phyloP scores from a whole-genome alignment of 257 asterid genomes.

The Solanum paucissectum region DNA sequence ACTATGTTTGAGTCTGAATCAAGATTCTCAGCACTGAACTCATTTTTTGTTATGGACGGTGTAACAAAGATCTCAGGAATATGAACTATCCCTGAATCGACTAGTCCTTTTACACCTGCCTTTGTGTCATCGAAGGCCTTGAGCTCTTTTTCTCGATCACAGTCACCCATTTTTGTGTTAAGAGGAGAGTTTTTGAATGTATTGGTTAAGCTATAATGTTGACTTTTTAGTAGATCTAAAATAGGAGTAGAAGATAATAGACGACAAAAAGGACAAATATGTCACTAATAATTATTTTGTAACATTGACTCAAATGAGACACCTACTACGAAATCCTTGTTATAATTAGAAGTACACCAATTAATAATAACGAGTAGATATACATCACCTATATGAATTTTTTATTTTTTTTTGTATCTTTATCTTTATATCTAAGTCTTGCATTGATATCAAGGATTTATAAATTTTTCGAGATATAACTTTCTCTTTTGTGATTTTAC shows the following conservation, averaged over 20 bases:
- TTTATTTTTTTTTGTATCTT: too few relatives aligned
- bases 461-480: neutral
- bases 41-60: neutral
- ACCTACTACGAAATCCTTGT: neutral
- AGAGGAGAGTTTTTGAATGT: too few relatives aligned
- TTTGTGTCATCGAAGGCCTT: neutral
- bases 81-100: neutral
- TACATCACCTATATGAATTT: neutral
- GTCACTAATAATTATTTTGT: neutral
- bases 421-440: neutral
- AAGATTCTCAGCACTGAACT: neutral
- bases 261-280: neutral
- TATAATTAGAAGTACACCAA: too few relatives aligned
- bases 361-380: too few relatives aligned
- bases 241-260: too few relatives aligned
- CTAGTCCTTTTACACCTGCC: slow-evolving; percentile 6
- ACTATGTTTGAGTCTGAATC: rapidly evolving
- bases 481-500: neutral
- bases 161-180: too few relatives aligned
- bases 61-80: neutral
- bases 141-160: neutral
- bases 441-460: neutral
- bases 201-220: too few relatives aligned
- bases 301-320: neutral
- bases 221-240: too few relatives aligned